These are phyloP conservation scores for Phytophthora constricta DNA, from an alignment of 352 stramenopile species.

Conservation along the genomic window DNA sequence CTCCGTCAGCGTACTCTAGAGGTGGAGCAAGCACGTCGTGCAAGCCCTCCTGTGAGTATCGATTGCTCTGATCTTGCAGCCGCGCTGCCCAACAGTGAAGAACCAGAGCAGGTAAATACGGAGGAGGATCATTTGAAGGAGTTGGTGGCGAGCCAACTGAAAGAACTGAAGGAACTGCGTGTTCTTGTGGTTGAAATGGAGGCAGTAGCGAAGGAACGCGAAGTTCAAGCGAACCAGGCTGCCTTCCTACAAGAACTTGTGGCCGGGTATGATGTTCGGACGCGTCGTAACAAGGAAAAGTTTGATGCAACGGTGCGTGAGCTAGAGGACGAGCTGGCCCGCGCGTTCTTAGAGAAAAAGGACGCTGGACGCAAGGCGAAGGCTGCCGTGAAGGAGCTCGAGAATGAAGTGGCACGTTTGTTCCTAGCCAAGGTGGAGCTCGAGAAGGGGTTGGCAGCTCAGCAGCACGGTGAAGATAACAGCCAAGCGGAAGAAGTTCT, in stretches of 20 bases:
- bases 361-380: slow-evolving; percentile 59
- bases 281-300: slow-evolving; percentile 40
- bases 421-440: slow-evolving; percentile 65
- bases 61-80: slow-evolving; percentile 9
- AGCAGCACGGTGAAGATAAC: slow-evolving; percentile 1
- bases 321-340: slow-evolving; percentile 60
- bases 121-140: slow-evolving; percentile 32
- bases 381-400: slow-evolving; percentile 57
- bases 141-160: slow-evolving; percentile 33
- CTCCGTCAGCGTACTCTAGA: slow-evolving; percentile 35
- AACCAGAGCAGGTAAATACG: slow-evolving; percentile 23
- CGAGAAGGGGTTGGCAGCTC: slow-evolving; percentile 40
- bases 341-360: slow-evolving; percentile 60
- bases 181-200: slow-evolving; percentile 47
- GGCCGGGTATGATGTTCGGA: slow-evolving; percentile 31
- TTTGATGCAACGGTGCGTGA: slow-evolving; percentile 48
- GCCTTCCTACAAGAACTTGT: slow-evolving; percentile 39
- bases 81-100: slow-evolving; percentile 6
- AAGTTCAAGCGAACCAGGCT: slow-evolving; percentile 35
- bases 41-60: slow-evolving; percentile 10
- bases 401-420: slow-evolving; percentile 59
- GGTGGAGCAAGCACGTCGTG: slow-evolving; percentile 36
- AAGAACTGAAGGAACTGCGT: slow-evolving; percentile 45
- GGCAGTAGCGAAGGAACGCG: slow-evolving; percentile 35
- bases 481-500: slow-evolving; percentile 7